Evolutionary conservation across 2,329 filamentous ascomycete species (phyloP).

Genomic region (Pseudocercospora vitis): DNA sequence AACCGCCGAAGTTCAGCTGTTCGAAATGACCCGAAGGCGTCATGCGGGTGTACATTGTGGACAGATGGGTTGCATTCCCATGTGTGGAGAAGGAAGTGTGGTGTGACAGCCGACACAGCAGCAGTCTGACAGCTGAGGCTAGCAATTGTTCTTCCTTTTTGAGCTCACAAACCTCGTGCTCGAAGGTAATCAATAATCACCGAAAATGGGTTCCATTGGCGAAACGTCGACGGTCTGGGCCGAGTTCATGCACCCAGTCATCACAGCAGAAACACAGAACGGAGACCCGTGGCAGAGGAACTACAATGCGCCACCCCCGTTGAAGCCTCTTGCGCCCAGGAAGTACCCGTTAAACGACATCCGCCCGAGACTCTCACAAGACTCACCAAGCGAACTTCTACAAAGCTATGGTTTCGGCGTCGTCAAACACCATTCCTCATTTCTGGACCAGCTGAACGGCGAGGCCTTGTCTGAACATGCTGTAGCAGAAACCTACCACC

Average conservation of each 20-base stretch:
- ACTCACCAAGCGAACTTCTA: constrained; percentile 5
- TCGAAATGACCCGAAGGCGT: too few relatives aligned
- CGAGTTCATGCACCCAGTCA: constrained; percentile 8
- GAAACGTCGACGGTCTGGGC: not conserved
- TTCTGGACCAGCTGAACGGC: constrained; percentile 1
- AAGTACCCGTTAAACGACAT: constrained; percentile 12
- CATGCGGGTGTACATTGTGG: too few relatives aligned
- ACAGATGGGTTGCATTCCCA: too few relatives aligned
- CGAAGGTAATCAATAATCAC: too few relatives aligned
- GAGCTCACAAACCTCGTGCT: too few relatives aligned
- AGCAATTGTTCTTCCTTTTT: too few relatives aligned
- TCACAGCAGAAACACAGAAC: constrained; percentile 7
- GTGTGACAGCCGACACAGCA: too few relatives aligned
- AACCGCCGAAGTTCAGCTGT: too few relatives aligned
- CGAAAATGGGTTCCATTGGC: constrained; percentile 8
- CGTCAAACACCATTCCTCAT: constrained; percentile 8
- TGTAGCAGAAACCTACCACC: constrained; percentile 7
- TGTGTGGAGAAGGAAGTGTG: too few relatives aligned
- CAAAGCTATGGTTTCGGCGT: constrained; percentile 14
- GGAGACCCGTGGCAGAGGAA: constrained; percentile 14
- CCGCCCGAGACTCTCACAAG: not conserved
- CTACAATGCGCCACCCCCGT: constrained; percentile 7
- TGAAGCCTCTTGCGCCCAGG: constrained; percentile 1
- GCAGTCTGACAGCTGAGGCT: too few relatives aligned
- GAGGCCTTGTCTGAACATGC: constrained; percentile 2